Conservation (phyloP, 2,329 filamentous ascomycete genomes). For the Trichoderma lentiforme region DNA sequence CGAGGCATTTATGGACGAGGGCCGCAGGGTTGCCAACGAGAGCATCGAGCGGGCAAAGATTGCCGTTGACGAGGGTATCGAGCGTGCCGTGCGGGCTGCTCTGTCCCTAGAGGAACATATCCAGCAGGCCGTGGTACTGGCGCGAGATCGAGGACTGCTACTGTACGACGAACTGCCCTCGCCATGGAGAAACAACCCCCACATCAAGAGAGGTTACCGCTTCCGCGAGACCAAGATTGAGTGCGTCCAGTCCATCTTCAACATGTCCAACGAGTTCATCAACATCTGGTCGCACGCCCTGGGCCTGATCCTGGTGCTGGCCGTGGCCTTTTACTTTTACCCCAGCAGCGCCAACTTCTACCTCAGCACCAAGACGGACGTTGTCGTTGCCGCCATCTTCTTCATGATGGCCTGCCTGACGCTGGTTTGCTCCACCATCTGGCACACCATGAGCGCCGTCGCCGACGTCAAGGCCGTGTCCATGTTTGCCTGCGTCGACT, state of each 20-base stretch:
- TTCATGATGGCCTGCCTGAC: constrained; percentile 96
- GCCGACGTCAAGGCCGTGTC: constrained; percentile 86
- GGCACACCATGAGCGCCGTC: constrained; percentile 99
- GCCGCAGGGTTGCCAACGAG: constrained; percentile 76
- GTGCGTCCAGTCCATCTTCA: constrained; percentile 79
- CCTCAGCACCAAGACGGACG: constrained; percentile 79
- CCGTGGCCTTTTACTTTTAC: constrained; percentile 94
- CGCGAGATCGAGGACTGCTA: constrained; percentile 78
- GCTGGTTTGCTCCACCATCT: constrained; percentile 89
- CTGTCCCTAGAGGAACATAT: constrained; percentile 82
- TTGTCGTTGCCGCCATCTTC: constrained; percentile 89
- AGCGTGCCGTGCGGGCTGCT: constrained; percentile 77
- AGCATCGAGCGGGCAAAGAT: constrained; percentile 70
- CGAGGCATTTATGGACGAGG: constrained; percentile 70
- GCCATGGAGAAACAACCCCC: constrained; percentile 92
- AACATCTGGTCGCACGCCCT: constrained; percentile 98
- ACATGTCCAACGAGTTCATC: constrained; percentile 85
- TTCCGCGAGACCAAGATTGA: constrained; percentile 90
- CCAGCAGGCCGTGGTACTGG: constrained; percentile 69
- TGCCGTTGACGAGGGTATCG: constrained; percentile 77
- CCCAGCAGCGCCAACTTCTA: constrained; percentile 83
- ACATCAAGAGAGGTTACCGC: constrained; percentile 88
- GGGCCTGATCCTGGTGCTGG: constrained; percentile 81
- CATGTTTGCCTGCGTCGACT: constrained; percentile 95
- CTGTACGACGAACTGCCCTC: constrained; percentile 85